These are phyloP conservation scores for Daldinia decipiens DNA, from an alignment of 495 filamentous ascomycete genomes.

Conservation along the genomic window DNA sequence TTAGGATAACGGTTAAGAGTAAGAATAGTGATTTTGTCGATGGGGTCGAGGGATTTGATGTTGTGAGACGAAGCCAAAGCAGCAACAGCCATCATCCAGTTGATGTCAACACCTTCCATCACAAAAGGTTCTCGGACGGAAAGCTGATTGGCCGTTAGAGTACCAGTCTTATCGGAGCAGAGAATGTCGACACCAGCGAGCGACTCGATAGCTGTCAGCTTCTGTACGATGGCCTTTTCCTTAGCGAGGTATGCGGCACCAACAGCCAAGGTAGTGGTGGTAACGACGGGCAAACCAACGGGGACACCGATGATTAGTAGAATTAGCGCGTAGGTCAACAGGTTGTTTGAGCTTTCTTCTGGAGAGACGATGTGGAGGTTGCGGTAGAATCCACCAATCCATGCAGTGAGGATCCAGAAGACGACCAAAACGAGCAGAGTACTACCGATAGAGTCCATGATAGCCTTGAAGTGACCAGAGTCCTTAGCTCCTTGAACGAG, in stretches of 20 bases:
- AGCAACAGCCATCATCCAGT: constrained; percentile 87
- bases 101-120: constrained; percentile 75
- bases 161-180: constrained; percentile 97
- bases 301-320: constrained; percentile 93
- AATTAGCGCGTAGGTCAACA: constrained; percentile 83
- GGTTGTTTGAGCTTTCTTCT: constrained; percentile 51
- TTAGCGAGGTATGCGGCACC: constrained; percentile 92
- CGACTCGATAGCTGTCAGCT: constrained; percentile 95
- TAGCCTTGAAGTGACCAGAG: constrained; percentile 86
- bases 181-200: constrained; percentile 94
- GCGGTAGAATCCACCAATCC: constrained; percentile 85
- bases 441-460: constrained; percentile 84
- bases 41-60: constrained; percentile 91
- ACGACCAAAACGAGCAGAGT: constrained; percentile 81
- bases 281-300: constrained; percentile 93
- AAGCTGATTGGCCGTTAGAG: constrained; percentile 90
- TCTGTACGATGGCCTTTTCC: constrained; percentile 96
- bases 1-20: constrained; percentile 77
- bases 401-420: constrained; percentile 79
- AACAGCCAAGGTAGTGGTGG: constrained; percentile 95
- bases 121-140: constrained; percentile 84
- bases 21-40: constrained; percentile 91
- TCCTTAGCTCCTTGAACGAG: constrained; percentile 76
- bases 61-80: constrained; percentile 89
- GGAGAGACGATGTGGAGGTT: constrained; percentile 72